Evolutionary conservation across 768 basidiomycete genomes (phyloP), one percentile per base, ranked within the genome.

Genomic region (Mrakia frigida): DNA sequence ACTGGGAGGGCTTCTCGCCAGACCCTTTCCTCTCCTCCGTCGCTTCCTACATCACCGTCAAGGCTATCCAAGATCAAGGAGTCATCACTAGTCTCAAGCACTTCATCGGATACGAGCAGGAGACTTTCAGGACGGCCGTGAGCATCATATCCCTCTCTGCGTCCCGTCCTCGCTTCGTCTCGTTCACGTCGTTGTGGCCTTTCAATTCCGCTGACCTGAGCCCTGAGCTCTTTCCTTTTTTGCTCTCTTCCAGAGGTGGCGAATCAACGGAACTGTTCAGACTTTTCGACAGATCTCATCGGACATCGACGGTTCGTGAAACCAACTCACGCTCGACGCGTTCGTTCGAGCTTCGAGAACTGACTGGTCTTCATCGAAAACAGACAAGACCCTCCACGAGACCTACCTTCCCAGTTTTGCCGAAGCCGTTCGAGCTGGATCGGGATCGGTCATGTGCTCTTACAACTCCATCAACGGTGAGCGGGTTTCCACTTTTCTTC

Each of bases 401-500:
- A 78, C 84, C 10, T 85, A 85, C 77, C 79, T 82, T 23, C 82
- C 82, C n/a, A 81, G 81, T 46, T 85, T 85, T 74, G 83, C 82
- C 2, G 84, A 83, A 73, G 80, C 82, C 37, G 83, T 85, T n/a
- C 80, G 83, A 72, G 83, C 82, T 0, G 84, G 84, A 9, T 80
- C 81, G 21, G 60, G 41, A 50, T 53, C 35, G 10, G 72, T 74
- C 35, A 74, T 70, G 77, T 59, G 33, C 23, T 37, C 23, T 7
- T 73, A 63, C 60, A 70, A 81, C 46, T 50, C 43, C 4, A 50
- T 70, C 43, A 70, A 70, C 50, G 39, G 67, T 68, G 46, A 50
- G 46, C 46, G 23, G 31, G 63, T 21, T 65, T 10, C 6, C 63
- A n/a, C n/a, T n/a, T n/a, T n/a, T n/a, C n/a, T n/a, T 35, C 39